These are phyloP conservation scores for Scheffersomyces cryptocercus DNA, from an alignment of 1,139 yeast species.

Conservation along the genomic window DNA sequence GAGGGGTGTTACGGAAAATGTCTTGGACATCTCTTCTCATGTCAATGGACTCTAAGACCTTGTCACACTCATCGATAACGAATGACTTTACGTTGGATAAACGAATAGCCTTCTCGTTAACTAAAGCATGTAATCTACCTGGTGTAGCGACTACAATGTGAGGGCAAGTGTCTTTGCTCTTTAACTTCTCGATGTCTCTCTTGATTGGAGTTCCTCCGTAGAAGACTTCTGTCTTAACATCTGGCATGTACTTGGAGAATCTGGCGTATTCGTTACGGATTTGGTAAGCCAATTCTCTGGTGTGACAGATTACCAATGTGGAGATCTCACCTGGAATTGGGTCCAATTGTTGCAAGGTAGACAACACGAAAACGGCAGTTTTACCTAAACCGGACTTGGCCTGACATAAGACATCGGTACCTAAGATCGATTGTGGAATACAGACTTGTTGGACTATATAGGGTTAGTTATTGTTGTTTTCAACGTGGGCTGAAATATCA, in stretches of 20 bases:
- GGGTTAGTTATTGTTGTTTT: conserved; percentile 15
- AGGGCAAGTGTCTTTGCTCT: conserved; percentile 93
- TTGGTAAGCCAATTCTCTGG: conserved; percentile 98
- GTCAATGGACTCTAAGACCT: conserved; percentile 86
- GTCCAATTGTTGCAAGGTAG: conserved; percentile 95
- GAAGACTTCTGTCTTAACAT: conserved; percentile 93
- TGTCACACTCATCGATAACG: conserved; percentile 98
- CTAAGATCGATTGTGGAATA: conserved; percentile 96
- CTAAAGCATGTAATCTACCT: conserved; percentile 94
- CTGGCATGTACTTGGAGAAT: conserved; percentile 98
- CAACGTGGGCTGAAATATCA: no score
- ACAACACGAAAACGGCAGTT: conserved; percentile 95
- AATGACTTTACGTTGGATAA: conserved; percentile 90
- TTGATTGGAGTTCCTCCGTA: conserved; percentile 93
- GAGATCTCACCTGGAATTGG: conserved; percentile 97
- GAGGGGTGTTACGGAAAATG: conserved; percentile 96
- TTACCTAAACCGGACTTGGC: conserved; percentile 99
- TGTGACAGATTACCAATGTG: conserved; percentile 93
- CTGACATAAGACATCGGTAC: conserved; percentile 97
- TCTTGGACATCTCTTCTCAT: conserved; percentile 99
- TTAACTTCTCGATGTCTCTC: conserved; percentile 84
- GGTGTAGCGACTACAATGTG: conserved; percentile 98
- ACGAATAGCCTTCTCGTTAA: conserved; percentile 86
- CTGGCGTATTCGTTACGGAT: conserved; percentile 96
- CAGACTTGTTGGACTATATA: conserved; percentile 91